Evolutionary conservation across 495 filamentous ascomycete species (phyloP), one percentile per base, ranked within the genome.

Genomic region (Annulohypoxylon moriforme): DNA sequence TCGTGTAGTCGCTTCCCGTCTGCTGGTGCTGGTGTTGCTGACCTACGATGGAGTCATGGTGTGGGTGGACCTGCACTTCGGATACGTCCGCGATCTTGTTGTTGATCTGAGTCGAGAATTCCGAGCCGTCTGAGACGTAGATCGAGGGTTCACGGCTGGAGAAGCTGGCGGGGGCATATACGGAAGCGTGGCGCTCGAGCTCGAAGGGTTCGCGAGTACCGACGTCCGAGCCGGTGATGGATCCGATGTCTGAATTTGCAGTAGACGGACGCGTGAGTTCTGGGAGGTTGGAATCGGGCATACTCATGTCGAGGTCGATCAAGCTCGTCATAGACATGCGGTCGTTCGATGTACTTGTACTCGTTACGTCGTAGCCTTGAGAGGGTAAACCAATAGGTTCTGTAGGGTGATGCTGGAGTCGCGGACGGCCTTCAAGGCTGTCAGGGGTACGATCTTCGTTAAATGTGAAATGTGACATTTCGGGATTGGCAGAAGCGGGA

Each of bases 231-330:
- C 84, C 83, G 6, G 80, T 71, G 40, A 84, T 75, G 3, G 79
- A 83, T 3, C 68, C 83, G 11, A 78, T 84, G 67, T 87, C 85
- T 20, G 84, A 88, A 72, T 87, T 83, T 9, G 85, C 86, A 1
- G 85, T 88, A 14, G 85, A 88, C 0, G 84, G 85, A 4, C 84
- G 78, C 14, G 76, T 78, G 14, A 78, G 69, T 24, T 83, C 80
- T 3, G 78, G 75, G 13, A 62, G 55, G 13, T 71, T 75, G 7
- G 80, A 72, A 13, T 79, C 79, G 7, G 76, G 75, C 64, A 85
- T 75, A 50, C 83, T 80, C 77, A 85, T 82, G 66, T 87, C 84
- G 9, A 89, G 81, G 56, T 86, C 83, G 52, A 87, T 85, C 25
- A 87, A 73, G 24, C 82, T 84, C 13, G 81, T 77, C 44, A 83